Evolutionary conservation across 371 early-diverging fungal genomes (phyloP), one percentile per base, ranked within the genome.

Genomic region (Mortierella sp.): DNA sequence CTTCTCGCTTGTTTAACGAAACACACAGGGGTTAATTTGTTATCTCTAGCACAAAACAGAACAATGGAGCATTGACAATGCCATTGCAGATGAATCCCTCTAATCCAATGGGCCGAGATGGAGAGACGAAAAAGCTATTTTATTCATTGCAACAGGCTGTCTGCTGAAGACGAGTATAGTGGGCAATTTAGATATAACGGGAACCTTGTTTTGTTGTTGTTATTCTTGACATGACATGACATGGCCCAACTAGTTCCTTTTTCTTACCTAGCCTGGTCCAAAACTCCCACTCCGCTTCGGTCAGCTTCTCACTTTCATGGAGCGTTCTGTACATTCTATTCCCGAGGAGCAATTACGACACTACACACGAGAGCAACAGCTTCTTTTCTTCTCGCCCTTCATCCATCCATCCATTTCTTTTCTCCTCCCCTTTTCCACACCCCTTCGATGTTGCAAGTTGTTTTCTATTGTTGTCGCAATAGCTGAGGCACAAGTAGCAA

Each of bases 201-300:
- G 37, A 64, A 37, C 64, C 37, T 64, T 64, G 64, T 64, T 64
- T 31, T 59, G 4, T 13, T 31, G 26, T 28, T 5, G 26, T 26
- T 57, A 11, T 55, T 55, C 10, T 10, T 57, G 26, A n/a, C 55
- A 55, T 59, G 59, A 13, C 37, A 61, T 64, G 64, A 64, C 64
- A 64, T 37, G 64, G 37, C 64, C 37, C 64, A 19, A 31, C 64
- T 37, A 64, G 64, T 37, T 8, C 21, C 2, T 19, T 16, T 37
- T 64, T 46, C 8, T 46, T 46, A 34, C 64, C 37, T 64, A 37
- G 37, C 13, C 13, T 5, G 48, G 31, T 59, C 31, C 59, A 59
- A 59, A 59, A 59, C 59, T 59, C 59, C 59, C 31, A 16, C 59
- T 59, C 59, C 13, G 59, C 59, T 59, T 59, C 59, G 59, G 31